phyloP scores from a whole-genome alignment of 192 early-diverging fungal species.

The Backusella tarrabulga region DNA sequence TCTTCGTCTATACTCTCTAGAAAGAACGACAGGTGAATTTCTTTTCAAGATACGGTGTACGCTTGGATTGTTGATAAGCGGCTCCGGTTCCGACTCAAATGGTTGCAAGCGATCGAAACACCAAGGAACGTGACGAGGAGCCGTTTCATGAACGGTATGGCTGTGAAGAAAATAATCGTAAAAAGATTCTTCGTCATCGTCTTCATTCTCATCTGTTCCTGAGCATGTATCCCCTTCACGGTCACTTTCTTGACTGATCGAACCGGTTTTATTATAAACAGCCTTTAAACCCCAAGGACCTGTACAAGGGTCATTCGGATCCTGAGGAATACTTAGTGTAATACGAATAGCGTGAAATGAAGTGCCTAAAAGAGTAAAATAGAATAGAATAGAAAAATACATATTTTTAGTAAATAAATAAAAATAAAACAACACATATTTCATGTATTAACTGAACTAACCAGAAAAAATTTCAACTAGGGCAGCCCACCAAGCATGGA shows the following conservation, averaged over 20 bases:
- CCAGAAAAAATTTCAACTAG: constrained; percentile 35
- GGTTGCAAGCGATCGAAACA: constrained; percentile 51
- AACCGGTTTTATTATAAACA: constrained; percentile 19
- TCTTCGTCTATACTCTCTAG: constrained; percentile 44
- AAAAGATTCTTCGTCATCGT: not conserved
- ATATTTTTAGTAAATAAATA: not conserved
- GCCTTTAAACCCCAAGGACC: constrained; percentile 44
- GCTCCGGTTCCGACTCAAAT: constrained; percentile 50
- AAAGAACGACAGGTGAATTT: constrained; percentile 45
- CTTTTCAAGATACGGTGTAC: constrained; percentile 45
- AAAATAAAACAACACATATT: not conserved
- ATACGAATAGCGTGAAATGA: constrained; percentile 39
- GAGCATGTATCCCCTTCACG: not conserved
- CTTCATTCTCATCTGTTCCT: constrained; percentile 1
- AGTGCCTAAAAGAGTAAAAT: not conserved
- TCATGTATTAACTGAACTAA: not conserved
- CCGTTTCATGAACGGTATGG: constrained; percentile 32
- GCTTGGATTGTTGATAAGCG: constrained; percentile 42
- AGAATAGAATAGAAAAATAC: not conserved
- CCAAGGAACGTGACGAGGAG: constrained; percentile 32
- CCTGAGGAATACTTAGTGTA: constrained; percentile 40
- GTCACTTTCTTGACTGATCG: constrained; percentile 2
- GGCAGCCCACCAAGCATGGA: constrained; percentile 40
- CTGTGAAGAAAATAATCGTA: constrained; percentile 20
- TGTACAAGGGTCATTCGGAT: constrained; percentile 37